Evolutionary conservation across 2,329 filamentous ascomycete genomes (phyloP).

Genomic region (Orbilia blumenaviensis): DNA sequence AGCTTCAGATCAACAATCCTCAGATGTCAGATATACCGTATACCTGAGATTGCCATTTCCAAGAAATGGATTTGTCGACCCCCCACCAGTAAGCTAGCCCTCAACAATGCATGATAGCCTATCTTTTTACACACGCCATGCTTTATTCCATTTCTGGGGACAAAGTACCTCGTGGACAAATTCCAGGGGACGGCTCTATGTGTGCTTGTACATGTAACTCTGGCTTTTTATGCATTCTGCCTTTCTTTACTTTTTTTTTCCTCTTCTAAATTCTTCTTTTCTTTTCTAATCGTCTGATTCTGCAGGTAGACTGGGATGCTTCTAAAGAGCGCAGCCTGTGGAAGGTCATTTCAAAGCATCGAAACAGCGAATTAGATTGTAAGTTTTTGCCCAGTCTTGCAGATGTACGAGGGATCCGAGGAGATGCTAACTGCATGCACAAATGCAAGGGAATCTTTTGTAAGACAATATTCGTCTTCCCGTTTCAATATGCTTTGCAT

Average conservation of each 20-base stretch:
- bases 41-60: slow-evolving; percentile 90
- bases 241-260: slow-evolving; percentile 12
- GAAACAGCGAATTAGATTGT: slow-evolving; percentile 87
- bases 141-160: slow-evolving; percentile 3
- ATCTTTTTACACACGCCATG: slow-evolving; percentile 10
- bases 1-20: slow-evolving; percentile 28
- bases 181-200: neutral
- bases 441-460: slow-evolving; percentile 49
- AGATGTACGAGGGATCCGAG: slow-evolving; percentile 1
- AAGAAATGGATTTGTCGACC: slow-evolving; percentile 87
- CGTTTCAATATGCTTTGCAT: neutral
- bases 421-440: slow-evolving; percentile 55
- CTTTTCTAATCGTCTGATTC: slow-evolving; percentile 40
- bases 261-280: neutral
- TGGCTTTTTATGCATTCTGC: slow-evolving; percentile 3
- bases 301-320: slow-evolving; percentile 84
- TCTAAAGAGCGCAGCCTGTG: slow-evolving; percentile 87
- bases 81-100: slow-evolving; percentile 74
- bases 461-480: slow-evolving; percentile 16
- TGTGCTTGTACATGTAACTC: neutral
- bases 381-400: slow-evolving; percentile 58
- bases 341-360: slow-evolving; percentile 85
- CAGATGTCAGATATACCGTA: slow-evolving; percentile 71
- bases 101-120: neutral
- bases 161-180: neutral